phyloP scores from a whole-genome alignment of 2,329 filamentous ascomycete species.

The Calonectria pseudoreteaudii region DNA sequence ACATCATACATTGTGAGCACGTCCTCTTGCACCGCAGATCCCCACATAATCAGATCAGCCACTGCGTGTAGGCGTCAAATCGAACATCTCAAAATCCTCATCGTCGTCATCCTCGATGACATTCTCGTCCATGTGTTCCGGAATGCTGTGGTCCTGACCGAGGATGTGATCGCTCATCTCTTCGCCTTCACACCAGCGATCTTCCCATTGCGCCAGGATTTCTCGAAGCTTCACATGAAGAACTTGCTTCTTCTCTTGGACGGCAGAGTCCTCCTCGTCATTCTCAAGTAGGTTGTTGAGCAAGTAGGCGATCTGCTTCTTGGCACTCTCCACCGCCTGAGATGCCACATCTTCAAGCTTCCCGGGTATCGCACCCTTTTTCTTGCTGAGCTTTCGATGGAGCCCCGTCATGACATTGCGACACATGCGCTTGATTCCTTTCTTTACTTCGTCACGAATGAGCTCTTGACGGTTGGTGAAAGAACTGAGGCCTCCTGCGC shows the following conservation, averaged over 20 bases:
- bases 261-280: background rate
- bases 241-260: background rate
- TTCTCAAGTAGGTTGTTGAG: slow-evolving; percentile 20
- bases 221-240: background rate
- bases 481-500: background rate
- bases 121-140: background rate
- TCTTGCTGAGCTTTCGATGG: background rate
- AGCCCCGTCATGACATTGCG: background rate
- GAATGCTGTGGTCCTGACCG: background rate
- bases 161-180: background rate
- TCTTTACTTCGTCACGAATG: background rate
- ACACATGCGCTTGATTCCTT: background rate
- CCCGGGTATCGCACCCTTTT: background rate
- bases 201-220: slow-evolving; percentile 1
- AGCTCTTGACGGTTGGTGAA: background rate
- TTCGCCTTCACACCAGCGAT: background rate
- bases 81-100: background rate
- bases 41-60: too few relatives aligned
- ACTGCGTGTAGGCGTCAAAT: background rate
- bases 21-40: background rate
- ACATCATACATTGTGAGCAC: too few relatives aligned
- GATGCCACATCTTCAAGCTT: background rate
- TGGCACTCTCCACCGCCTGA: background rate
- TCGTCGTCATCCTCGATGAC: background rate
- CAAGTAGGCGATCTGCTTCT: background rate